Evolutionary conservation across 441 rosid species (phyloP), one percentile per base, ranked within the genome.

Genomic region (Eutrema salsugineum): DNA sequence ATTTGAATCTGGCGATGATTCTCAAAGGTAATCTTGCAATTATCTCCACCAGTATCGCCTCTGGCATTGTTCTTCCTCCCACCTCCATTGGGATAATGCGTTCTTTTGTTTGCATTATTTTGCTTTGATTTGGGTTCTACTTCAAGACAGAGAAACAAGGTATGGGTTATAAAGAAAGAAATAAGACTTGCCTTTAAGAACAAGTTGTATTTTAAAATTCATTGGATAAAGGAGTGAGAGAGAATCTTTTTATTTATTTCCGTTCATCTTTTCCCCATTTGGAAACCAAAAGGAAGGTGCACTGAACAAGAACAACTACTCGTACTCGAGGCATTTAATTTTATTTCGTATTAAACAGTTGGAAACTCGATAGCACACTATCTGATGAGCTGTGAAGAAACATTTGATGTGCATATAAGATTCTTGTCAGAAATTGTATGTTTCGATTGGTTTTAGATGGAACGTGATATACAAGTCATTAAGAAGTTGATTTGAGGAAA

Each of bases 401-500:
- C n/a, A n/a, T n/a, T n/a, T n/a, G n/a, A n/a, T 24, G 3, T 24
- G 27, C 27, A 24, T 28, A 16, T 2, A 53, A 27, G 27, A 17
- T 40, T 16, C 39, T 66, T 5, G 71, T 42, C 49, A 17, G 3
- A 68, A 3, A 44, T 56, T 6, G 28, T 38, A 24, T 36, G 73
- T 47, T 24, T 39, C 35, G 20, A 11, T 36, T 16, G 8, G 58
- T 59, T 36, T 36, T 12, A 47, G 49, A 70, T 38, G 32, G 24
- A 36, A 48, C 8, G 46, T 42, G 33, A 27, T 38, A 7, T 33
- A 66, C 6, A 28, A 61, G 11, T 14, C 5, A 10, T 17, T 22
- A 70, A 40, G 63, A 8, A 40, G 16, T 5, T 32, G 68, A 49
- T 76, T 76, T 76, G 32, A 70, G 70, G 50, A 76, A 77, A 65